Base-by-base conservation (phyloP, 1,284 basidiomycete genomes). In the Amylostereum areolatum region DNA sequence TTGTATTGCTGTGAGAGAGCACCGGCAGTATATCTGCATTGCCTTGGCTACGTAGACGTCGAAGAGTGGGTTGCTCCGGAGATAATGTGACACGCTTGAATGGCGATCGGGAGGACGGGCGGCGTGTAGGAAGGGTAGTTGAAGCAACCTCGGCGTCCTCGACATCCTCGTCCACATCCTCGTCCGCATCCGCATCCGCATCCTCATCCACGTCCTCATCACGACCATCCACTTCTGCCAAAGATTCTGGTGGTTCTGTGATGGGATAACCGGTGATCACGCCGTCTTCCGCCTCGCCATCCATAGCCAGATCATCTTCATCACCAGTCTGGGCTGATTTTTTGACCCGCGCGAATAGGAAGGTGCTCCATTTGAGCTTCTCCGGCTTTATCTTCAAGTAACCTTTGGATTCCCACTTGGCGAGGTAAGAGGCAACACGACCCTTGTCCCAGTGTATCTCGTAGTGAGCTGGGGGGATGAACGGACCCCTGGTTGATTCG, bases 331-430 rank as follows among this genome's bases (percentile, higher is more conserved):
- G 63, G 33, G 69, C 70, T 41, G 71, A 69, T 55, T 75, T 75
- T 59, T 71, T 71, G 39, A 71, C 74, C 53, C 83, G 70, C 5
- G 85, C 74, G 35, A 94, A 68, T 37, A 97, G 71, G 70, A 97
- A 98, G 4, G 96, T 96, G 54, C 87, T 94, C 90, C 97, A 99
- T 62, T 92, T 93, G 53, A 99, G 76, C 64, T 85, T 85, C 60
- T 95, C 92, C 0, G 93, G 85, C 54, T 80, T 82, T 46, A 99
- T 75, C 58, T 71, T 79, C 52, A 95, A 62, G 61, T 95, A 89
- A 1, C 86, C 88, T 66, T 96, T 98, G 24, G 71, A 67, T 56
- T 89, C 84, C 80, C 90, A 91, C 47, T 76, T 78, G 29, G 66
- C 66, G 48, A 97, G 59, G 62, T 87, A 88, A 35, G 72, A 73